A percentile compares a stretch with the other conserved stretches of the same genome.
Evolutionary conservation across 2,329 filamentous ascomycete genomes (phyloP).

Genomic region (Ilyonectria mors-panacis): DNA sequence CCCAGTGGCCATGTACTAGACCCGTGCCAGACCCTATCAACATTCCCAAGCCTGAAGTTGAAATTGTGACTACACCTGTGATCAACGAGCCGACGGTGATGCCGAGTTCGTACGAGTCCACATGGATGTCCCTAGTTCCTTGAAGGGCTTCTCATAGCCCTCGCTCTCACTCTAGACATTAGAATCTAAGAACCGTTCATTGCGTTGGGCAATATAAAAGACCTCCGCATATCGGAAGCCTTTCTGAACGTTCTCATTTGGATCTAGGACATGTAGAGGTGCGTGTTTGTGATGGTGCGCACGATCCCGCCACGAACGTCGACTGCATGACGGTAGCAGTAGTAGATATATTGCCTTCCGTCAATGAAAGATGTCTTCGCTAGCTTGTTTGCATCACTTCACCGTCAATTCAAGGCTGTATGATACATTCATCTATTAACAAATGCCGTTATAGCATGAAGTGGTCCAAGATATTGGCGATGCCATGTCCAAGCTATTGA

Average conservation of each 20-base stretch:
- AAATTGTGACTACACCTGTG: slow-evolving; percentile 41
- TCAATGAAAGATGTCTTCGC: too few species aligned
- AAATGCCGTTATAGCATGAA: background rate
- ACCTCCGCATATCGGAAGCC: background rate
- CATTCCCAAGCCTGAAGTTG: slow-evolving; percentile 37
- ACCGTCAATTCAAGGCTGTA: background rate
- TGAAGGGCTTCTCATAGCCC: too few species aligned
- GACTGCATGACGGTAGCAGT: too few species aligned
- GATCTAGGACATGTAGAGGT: background rate
- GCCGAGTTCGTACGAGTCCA: background rate
- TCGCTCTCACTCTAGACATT: too few species aligned
- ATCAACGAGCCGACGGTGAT: slow-evolving; percentile 36
- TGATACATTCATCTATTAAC: background rate
- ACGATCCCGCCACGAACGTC: too few species aligned
- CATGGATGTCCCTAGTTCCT: too few species aligned
- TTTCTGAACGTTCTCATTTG: background rate
- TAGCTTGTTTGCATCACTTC: background rate
- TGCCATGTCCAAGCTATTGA: too few species aligned
- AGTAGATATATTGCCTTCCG: too few species aligned
- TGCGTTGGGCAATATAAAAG: too few species aligned
- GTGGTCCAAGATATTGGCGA: too few species aligned
- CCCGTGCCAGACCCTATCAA: slow-evolving; percentile 41
- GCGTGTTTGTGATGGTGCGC: too few species aligned
- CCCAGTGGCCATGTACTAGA: slow-evolving; percentile 38
- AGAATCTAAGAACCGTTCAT: too few species aligned